Evolutionary conservation across 192 early-diverging fungal species (phyloP), one percentile per base, ranked within the genome.

Genomic region (Linderina pennispora): DNA sequence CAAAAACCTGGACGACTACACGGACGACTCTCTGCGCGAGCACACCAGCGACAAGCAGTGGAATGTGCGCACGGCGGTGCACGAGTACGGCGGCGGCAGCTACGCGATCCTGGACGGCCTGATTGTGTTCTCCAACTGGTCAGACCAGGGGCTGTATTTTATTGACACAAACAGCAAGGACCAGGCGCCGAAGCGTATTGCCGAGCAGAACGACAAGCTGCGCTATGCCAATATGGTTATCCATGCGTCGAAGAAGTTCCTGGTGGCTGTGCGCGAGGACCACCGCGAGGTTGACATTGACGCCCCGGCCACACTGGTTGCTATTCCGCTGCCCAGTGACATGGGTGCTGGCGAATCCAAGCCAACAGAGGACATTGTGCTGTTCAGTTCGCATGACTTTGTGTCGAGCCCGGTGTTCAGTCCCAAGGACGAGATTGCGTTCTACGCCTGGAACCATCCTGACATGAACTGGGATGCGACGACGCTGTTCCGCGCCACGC

Each of bases 401-500:
- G 87, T 86, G 36, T 61, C 80, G 2, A 53, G 65, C 20, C 83
- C 85, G 17, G 73, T 77, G 4, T 61, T 89, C 51, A 77, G 70
- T 43, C 43, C 61, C 4, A 60, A 72, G 8, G 46, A 40, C 18
- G 54, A 77, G 35, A 51, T 88, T 43, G 77, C 77, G 7, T 89
- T 80, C 53, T 65, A 78, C 25, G 64, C 80, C 4, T 89, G 86
- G 88, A 61, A 76, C 43, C 81, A 88, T 28, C 85, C 84, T 0
- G 77, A 79, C 53, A 89, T 91, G 88, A 84, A 79, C 38, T 89
- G 88, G 88, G 81, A 86, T 45, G 76, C 67, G 26, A 85, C 88
- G 1, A 59, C 64, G 22, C 58, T 88, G 18, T 64, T 76, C 48
- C 58, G 74, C 28, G 78, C 62, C 18, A 37, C 46, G 14, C 39